Evolutionary conservation across 1,139 yeast species (phyloP), one percentile per base, ranked within the genome.

Genomic region (Suhomyces guaymorum): DNA sequence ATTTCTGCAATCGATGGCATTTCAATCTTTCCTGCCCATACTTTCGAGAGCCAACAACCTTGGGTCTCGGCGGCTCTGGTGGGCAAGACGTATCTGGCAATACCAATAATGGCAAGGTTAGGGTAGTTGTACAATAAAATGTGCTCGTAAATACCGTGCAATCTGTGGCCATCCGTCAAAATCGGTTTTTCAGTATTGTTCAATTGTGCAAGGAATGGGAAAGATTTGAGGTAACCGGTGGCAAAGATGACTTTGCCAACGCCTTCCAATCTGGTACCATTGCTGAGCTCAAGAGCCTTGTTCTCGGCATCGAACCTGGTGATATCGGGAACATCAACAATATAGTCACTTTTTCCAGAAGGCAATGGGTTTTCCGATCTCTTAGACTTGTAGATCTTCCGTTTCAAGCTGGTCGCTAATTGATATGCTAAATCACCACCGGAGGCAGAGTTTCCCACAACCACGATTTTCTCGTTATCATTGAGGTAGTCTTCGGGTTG

Each of bases 361-460:
- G 78, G 76, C 21, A 72, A 60, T 27, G 51, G 49, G 20, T 40
- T 43, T 10, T 57, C 61, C 5, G 72, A 59, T 34, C 76, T 50
- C 26, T 62, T 63, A 40, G 80, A 75, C 46, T 74, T 69, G 53
- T 70, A 73, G 11, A 77, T 63, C 18, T 52, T 51, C 29, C 59
- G 51, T 4, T 57, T 46, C 23, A 75, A 66, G 2, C 52, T 52
- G 4, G 63, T 59, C 2, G 71, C 66, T 22, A 75, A 42, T 50
- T 80, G 85, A 39, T 64, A 67, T 1, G 80, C 70, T 34, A 80
- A 63, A 48, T 81, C 88, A 7, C 71, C 63, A 1, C 82, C 86
- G 5, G 83, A 76, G 9, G 83, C 78, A 1, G 81, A 76, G 45
- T 75, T 76, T 1, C 87, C 88, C 4, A 81, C 70, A 9, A 81